phyloP scores from a whole-genome alignment of 192 early-diverging fungal genomes.

The Blastocladiella britannica region DNA sequence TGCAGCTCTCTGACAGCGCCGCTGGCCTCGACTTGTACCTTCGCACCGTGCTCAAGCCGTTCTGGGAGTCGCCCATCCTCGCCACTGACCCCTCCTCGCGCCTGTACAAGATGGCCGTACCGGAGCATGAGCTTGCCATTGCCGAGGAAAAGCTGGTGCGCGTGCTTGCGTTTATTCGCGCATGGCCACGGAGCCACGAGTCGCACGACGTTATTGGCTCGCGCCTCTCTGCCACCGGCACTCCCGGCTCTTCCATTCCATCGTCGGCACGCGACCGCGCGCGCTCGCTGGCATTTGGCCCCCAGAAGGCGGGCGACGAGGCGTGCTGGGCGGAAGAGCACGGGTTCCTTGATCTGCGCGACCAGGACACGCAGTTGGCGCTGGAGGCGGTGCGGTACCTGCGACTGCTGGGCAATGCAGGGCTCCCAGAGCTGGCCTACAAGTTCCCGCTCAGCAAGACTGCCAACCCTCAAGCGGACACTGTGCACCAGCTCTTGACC shows the following conservation, averaged over 20 bases:
- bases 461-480: too few relatives aligned
- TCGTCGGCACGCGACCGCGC: too few relatives aligned
- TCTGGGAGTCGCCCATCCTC: not conserved
- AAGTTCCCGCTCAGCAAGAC: too few relatives aligned
- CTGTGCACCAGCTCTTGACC: not conserved
- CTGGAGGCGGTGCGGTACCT: not conserved
- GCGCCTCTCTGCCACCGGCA: not conserved
- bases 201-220: not conserved
- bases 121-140: not conserved
- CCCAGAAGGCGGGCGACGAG: too few relatives aligned
- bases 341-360: not conserved
- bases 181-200: not conserved
- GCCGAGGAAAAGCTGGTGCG: too few relatives aligned
- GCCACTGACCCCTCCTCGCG: not conserved
- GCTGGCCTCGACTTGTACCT: not conserved
- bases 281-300: too few relatives aligned
- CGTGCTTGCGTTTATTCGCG: not conserved
- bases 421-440: not conserved
- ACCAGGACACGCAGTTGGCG: not conserved
- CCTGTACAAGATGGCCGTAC: not conserved
- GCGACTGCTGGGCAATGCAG: not conserved
- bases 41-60: not conserved
- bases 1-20: not conserved
- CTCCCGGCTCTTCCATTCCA: too few relatives aligned
- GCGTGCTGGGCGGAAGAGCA: not conserved